phyloP scores from a whole-genome alignment of 2,329 filamentous ascomycete species.

The Trichoderma polysporum region DNA sequence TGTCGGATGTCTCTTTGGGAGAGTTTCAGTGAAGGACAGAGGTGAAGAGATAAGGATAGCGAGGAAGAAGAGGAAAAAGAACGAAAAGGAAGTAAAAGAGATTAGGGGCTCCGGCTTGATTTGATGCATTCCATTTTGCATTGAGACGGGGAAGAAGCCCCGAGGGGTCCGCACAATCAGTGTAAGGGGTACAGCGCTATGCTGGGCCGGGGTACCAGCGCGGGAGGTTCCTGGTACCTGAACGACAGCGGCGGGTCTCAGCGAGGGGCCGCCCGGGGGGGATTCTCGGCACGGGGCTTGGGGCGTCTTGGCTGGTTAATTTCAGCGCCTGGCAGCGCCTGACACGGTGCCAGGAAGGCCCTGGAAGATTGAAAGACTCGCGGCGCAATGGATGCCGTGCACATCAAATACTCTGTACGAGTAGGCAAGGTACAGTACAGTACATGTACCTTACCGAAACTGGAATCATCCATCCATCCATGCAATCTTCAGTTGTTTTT shows the following conservation, averaged over 20 bases:
- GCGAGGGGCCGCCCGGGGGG: not conserved
- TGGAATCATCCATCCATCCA: too few relatives aligned
- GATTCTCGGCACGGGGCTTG: not conserved
- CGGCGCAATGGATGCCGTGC: too few relatives aligned
- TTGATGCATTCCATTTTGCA: slow-evolving; percentile 18
- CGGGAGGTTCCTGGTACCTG: not conserved
- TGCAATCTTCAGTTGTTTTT: too few relatives aligned
- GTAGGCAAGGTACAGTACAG: too few relatives aligned
- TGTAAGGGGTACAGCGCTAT: slow-evolving; percentile 17
- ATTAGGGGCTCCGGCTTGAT: slow-evolving; percentile 17
- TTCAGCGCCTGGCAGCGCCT: slow-evolving; percentile 6
- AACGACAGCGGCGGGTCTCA: not conserved
- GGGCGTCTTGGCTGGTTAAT: slow-evolving; percentile 3
- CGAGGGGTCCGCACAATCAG: slow-evolving; percentile 7
- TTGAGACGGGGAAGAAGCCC: slow-evolving; percentile 9
- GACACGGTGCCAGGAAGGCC: not conserved
- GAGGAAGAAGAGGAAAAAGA: slow-evolving; percentile 3
- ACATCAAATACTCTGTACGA: too few relatives aligned
- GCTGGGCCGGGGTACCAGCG: not conserved
- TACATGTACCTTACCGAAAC: too few relatives aligned
- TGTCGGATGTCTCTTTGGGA: slow-evolving; percentile 13
- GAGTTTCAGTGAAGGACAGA: slow-evolving; percentile 10
- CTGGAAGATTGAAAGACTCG: too few relatives aligned
- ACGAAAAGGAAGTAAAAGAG: slow-evolving; percentile 5
- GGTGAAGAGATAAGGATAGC: not conserved